These are phyloP conservation scores for Thozetella sp. DNA, from an alignment of 495 filamentous ascomycete genomes.

Conservation along the genomic window DNA sequence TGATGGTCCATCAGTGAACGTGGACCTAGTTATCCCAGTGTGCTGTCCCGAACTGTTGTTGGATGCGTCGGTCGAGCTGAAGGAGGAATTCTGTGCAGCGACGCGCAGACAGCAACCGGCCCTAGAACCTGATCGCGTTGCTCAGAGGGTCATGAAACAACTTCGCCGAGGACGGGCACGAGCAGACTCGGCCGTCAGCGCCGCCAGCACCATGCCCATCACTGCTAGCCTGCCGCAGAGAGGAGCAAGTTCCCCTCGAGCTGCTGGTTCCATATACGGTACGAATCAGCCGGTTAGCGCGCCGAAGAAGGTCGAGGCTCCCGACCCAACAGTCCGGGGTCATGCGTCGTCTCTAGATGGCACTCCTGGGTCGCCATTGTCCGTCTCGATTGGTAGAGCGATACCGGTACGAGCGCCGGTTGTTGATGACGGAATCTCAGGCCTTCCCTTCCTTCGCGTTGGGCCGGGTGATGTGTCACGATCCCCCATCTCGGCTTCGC, in stretches of 20 bases:
- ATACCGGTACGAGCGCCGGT: slow-evolving; percentile 26
- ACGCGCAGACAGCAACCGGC: slow-evolving; percentile 33
- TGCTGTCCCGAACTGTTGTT: slow-evolving; percentile 42
- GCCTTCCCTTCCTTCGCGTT: slow-evolving; percentile 45
- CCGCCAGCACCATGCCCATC: neutral
- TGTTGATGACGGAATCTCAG: slow-evolving; percentile 45
- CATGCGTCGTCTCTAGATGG: slow-evolving; percentile 10
- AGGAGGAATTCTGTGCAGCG: slow-evolving; percentile 44
- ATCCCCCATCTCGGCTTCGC: neutral
- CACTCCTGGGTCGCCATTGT: neutral
- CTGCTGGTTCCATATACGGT: neutral
- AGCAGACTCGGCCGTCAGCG: slow-evolving; percentile 5
- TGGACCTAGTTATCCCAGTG: slow-evolving; percentile 14
- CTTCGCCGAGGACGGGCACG: slow-evolving; percentile 20
- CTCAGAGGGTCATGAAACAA: slow-evolving; percentile 43
- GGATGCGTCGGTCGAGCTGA: slow-evolving; percentile 43
- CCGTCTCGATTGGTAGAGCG: neutral
- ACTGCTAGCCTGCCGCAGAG: slow-evolving; percentile 9
- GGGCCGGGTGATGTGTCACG: slow-evolving; percentile 14
- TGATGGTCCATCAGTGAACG: neutral
- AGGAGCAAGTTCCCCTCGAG: slow-evolving; percentile 12
- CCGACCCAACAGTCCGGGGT: neutral
- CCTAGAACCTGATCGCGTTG: slow-evolving; percentile 37
- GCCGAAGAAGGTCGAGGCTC: neutral
- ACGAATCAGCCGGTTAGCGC: neutral